These are phyloP conservation scores for Colletotrichum phormii DNA, from an alignment of 2,329 filamentous ascomycete species.

Conservation along the genomic window DNA sequence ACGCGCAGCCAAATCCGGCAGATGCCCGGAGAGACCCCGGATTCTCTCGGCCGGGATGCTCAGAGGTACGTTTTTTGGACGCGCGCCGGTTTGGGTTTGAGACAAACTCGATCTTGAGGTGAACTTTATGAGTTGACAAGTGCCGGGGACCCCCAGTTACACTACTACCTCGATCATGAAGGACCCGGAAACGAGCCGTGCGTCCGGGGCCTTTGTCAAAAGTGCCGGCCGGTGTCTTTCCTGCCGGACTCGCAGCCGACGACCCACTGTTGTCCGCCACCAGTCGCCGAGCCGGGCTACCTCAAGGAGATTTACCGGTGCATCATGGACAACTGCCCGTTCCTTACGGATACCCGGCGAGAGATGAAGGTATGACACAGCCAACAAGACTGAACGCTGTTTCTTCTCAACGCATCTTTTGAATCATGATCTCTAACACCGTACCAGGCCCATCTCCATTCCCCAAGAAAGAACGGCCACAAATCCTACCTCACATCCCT, in stretches of 20 bases:
- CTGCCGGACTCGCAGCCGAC: constrained; percentile 30
- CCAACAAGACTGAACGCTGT: too few species aligned
- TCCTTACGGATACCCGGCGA: constrained; percentile 28
- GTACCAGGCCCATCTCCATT: constrained; percentile 29
- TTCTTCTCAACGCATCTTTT: not conserved
- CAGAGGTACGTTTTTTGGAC: constrained; percentile 22
- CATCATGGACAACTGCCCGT: constrained; percentile 35
- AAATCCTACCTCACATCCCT: constrained; percentile 24
- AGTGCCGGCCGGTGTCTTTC: constrained; percentile 24
- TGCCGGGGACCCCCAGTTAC: constrained; percentile 14
- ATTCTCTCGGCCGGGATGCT: constrained; percentile 32
- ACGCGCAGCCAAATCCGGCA: constrained; percentile 19
- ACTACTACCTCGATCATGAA: constrained; percentile 37
- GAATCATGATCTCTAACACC: not conserved
- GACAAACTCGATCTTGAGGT: not conserved
- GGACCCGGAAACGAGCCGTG: constrained; percentile 30
- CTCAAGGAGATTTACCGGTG: constrained; percentile 36
- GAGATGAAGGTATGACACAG: constrained; percentile 30
- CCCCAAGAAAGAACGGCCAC: constrained; percentile 33
- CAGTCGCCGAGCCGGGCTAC: constrained; percentile 21
- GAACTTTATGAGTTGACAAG: constrained; percentile 13
- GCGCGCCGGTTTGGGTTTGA: not conserved
- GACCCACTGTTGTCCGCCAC: constrained; percentile 35
- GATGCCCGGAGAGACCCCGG: constrained; percentile 20
- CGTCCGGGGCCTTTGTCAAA: constrained; percentile 32